Conservation (phyloP, 768 basidiomycete genomes). For the Candolleomyces aberdarensis region DNA sequence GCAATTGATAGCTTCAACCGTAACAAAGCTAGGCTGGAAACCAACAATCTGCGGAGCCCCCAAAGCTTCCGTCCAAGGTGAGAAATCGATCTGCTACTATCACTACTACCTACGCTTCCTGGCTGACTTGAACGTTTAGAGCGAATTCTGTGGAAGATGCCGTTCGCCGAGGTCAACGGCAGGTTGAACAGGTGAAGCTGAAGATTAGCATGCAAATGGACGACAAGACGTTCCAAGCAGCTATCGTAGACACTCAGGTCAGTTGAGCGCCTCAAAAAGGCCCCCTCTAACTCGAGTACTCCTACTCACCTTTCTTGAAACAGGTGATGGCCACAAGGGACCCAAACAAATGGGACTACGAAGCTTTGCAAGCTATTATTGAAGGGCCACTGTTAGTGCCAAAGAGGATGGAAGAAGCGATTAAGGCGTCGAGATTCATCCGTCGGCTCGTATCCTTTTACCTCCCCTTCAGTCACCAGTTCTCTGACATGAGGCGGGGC, state of each 20-base stretch:
- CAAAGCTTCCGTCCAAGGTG: slow-evolving; percentile 58
- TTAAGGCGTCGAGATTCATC: slow-evolving; percentile 85
- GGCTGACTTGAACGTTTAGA: slow-evolving; percentile 19
- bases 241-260: slow-evolving; percentile 85
- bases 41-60: slow-evolving; percentile 44
- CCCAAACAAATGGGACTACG: slow-evolving; percentile 89
- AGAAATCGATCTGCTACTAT: slow-evolving; percentile 6
- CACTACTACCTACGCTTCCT: neutral
- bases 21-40: slow-evolving; percentile 73
- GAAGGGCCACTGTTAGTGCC: slow-evolving; percentile 92
- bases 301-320: no score
- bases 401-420: slow-evolving; percentile 91
- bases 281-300: no score
- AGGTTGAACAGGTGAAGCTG: slow-evolving; percentile 86
- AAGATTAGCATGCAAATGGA: slow-evolving; percentile 95
- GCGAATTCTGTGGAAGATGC: slow-evolving; percentile 85
- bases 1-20: slow-evolving; percentile 93
- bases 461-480: slow-evolving; percentile 85
- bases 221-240: slow-evolving; percentile 84
- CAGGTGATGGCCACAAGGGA: slow-evolving; percentile 89
- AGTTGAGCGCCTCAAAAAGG: slow-evolving; percentile 4
- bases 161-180: slow-evolving; percentile 81
- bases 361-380: slow-evolving; percentile 80
- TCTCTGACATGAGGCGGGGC: slow-evolving; percentile 74
- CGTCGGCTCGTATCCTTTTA: slow-evolving; percentile 92